These are phyloP conservation scores for Teunomyces panamensis DNA, from an alignment of 805 yeast species.

Conservation along the genomic window DNA sequence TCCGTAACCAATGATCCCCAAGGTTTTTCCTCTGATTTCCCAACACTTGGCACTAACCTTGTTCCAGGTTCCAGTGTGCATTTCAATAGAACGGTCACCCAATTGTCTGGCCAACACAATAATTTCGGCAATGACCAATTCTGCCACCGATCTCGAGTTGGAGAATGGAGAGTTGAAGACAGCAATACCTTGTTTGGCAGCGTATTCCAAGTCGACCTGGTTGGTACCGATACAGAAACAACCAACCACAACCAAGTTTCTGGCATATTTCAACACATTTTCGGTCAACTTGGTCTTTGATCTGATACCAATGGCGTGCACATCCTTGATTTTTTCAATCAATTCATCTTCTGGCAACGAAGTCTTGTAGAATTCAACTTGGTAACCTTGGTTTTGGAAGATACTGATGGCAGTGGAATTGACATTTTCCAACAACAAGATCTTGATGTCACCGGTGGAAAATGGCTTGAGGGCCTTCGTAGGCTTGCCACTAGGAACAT, in stretches of 20 bases:
- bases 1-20: constrained; percentile 97
- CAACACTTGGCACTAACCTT: constrained; percentile 93
- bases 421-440: constrained; percentile 87
- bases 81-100: constrained; percentile 93
- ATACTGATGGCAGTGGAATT: constrained; percentile 88
- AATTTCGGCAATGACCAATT: constrained; percentile 92
- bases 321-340: constrained; percentile 88
- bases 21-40: constrained; percentile 98
- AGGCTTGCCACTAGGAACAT: constrained; percentile 46
- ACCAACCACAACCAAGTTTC: constrained; percentile 85
- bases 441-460: constrained; percentile 91
- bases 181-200: constrained; percentile 90
- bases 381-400: constrained; percentile 88
- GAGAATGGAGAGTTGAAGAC: constrained; percentile 99
- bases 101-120: constrained; percentile 92
- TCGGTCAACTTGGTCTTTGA: constrained; percentile 90
- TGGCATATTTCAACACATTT: constrained; percentile 78
- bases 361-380: constrained; percentile 89
- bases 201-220: constrained; percentile 90
- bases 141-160: constrained; percentile 97
- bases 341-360: constrained; percentile 90
- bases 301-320: constrained; percentile 97
- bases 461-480: constrained; percentile 86
- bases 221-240: constrained; percentile 99
- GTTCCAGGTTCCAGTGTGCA: constrained; percentile 98